A percentile compares a stretch with the other conserved stretches of the same genome.
Evolutionary conservation across 345 rosid genomes (phyloP).

Genomic region (Chamaenerion angustifolium): DNA sequence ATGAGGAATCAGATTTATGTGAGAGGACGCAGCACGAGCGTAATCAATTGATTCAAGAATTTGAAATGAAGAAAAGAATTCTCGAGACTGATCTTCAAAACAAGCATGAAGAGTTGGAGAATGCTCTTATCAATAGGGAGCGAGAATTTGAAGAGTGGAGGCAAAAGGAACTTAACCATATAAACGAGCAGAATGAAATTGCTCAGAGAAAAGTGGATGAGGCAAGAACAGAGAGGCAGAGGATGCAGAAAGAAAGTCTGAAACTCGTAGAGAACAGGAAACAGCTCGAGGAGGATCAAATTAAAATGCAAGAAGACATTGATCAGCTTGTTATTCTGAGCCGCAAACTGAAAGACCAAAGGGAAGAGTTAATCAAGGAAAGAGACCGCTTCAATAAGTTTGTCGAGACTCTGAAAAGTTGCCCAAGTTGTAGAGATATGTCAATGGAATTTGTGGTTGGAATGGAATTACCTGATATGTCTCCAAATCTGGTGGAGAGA

Average conservation of each 20-base stretch:
- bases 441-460: slow-evolving; percentile 37
- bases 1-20: slow-evolving; percentile 37
- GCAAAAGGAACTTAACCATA: slow-evolving; percentile 30
- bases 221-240: slow-evolving; percentile 27
- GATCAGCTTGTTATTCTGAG: slow-evolving; percentile 47
- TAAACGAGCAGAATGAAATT: slow-evolving; percentile 30
- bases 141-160: slow-evolving; percentile 28
- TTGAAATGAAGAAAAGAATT: slow-evolving; percentile 35
- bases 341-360: slow-evolving; percentile 36
- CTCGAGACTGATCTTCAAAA: slow-evolving; percentile 28
- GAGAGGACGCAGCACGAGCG: slow-evolving; percentile 39
- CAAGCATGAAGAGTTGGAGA: slow-evolving; percentile 42
- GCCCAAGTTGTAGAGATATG: slow-evolving; percentile 48
- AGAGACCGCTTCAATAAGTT: slow-evolving; percentile 37
- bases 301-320: slow-evolving; percentile 50
- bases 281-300: slow-evolving; percentile 37
- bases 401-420: slow-evolving; percentile 47
- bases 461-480: slow-evolving; percentile 33
- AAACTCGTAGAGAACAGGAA: slow-evolving; percentile 33
- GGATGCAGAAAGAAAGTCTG: slow-evolving; percentile 34
- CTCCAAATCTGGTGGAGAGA: slow-evolving; percentile 19
- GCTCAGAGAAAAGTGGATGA: slow-evolving; percentile 41
- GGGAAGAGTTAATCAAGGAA: slow-evolving; percentile 33
- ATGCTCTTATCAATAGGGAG: slow-evolving; percentile 27
- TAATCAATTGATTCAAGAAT: slow-evolving; percentile 39